Conservation (phyloP, 2,329 filamentous ascomycete species). For the Xylaria sp. region DNA sequence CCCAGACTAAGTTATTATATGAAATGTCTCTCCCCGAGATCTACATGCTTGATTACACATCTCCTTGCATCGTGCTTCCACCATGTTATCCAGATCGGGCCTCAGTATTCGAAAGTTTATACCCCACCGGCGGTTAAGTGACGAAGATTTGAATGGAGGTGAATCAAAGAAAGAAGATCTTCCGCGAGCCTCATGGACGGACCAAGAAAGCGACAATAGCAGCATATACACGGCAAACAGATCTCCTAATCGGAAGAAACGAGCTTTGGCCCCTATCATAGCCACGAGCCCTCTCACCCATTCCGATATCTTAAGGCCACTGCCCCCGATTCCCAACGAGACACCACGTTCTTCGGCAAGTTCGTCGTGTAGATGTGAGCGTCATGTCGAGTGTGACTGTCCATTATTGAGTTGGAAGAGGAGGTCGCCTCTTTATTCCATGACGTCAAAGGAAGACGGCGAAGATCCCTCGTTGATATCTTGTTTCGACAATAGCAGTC, state of each 20-base stretch:
- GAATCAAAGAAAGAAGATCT: conserved; percentile 37
- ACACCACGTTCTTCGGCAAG: conserved; percentile 55
- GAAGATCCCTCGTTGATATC: conserved; percentile 44
- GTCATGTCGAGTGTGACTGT: conserved; percentile 46
- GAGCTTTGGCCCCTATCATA: conserved; percentile 52
- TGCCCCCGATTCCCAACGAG: conserved; percentile 53
- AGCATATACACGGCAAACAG: conserved; percentile 45
- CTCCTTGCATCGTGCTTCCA: conserved; percentile 46
- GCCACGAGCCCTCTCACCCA: conserved; percentile 54
- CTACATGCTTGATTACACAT: conserved; percentile 43
- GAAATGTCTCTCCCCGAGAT: conserved; percentile 43
- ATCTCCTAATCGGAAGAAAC: conserved; percentile 46
- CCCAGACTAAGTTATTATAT: conserved; percentile 45
- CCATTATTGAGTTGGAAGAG: conserved; percentile 46
- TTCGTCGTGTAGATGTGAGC: conserved; percentile 59
- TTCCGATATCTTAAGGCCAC: conserved; percentile 52
- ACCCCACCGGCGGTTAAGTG: conserved; percentile 48
- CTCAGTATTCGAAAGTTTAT: conserved; percentile 59
- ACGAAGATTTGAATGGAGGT: conserved; percentile 43
- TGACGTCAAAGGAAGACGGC: conserved; percentile 42
- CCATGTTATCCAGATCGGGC: conserved; percentile 54
- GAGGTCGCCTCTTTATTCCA: conserved; percentile 52
- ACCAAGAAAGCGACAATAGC: conserved; percentile 36
- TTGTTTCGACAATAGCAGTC: conserved; percentile 41
- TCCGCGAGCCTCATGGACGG: conserved; percentile 13